A percentile compares a stretch with the other conserved stretches of the same genome.
Evolutionary conservation across 331 rosid species (phyloP).

Genomic region (Cydonia oblonga): DNA sequence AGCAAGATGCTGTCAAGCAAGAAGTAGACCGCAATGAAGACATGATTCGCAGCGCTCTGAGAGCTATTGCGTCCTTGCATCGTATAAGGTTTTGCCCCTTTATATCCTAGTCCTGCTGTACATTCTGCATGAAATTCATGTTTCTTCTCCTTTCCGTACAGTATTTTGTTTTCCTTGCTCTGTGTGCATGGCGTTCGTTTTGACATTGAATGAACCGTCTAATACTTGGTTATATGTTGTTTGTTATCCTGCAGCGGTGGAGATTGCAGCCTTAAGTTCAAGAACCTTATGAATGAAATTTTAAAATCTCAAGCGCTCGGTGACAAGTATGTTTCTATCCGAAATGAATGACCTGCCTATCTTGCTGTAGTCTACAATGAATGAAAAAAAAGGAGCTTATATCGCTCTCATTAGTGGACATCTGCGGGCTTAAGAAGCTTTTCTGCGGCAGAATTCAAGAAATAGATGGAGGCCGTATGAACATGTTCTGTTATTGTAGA

Average conservation of each 20-base stretch:
- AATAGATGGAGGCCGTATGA: background rate
- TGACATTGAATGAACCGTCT: background rate
- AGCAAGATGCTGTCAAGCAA: slow-evolving; percentile 98
- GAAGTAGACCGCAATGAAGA: slow-evolving; percentile 99
- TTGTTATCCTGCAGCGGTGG: slow-evolving; percentile 65
- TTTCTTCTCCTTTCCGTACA: background rate
- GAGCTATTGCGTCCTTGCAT: slow-evolving; percentile 89
- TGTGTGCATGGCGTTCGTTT: too few relatives aligned
- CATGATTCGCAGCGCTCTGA: slow-evolving; percentile 98
- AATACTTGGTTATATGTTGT: background rate
- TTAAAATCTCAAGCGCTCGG: slow-evolving; percentile 60
- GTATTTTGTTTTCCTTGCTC: background rate
- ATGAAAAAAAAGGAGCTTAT: background rate
- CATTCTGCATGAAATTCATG: background rate
- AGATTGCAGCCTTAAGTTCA: slow-evolving; percentile 88
- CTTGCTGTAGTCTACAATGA: background rate
- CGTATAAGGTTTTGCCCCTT: slow-evolving; percentile 63
- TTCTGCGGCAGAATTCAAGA: background rate
- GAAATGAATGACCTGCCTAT: slow-evolving; percentile 53
- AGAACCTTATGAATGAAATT: slow-evolving; percentile 86
- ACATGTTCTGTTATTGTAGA: slow-evolving; percentile 7
- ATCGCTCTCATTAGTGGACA: background rate
- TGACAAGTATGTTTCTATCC: slow-evolving; percentile 79
- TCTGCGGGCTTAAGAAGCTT: background rate
- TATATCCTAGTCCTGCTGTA: background rate